A percentile compares a stretch with the other conserved stretches of the same genome.
These are phyloP conservation scores for Talaromyces proteolyticus DNA, from an alignment of 495 filamentous ascomycete genomes.

Conservation along the genomic window DNA sequence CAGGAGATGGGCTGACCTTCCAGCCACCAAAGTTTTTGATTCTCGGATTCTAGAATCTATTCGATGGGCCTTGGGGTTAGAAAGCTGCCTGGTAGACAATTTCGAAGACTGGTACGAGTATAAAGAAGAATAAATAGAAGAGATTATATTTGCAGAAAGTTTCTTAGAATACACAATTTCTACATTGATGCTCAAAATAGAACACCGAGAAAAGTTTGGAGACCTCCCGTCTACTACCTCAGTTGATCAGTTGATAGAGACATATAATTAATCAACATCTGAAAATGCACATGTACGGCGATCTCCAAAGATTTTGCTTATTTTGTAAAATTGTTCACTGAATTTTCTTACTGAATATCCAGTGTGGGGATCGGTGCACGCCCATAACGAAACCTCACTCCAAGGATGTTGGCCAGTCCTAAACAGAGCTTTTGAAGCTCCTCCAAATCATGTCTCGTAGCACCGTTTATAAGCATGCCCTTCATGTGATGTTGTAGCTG, in stretches of 20 bases:
- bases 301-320: no score
- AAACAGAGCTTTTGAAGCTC: not conserved
- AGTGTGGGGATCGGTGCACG: not conserved
- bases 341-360: no score
- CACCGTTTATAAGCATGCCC: not conserved
- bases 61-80: not conserved
- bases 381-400: not conserved
- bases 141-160: no score
- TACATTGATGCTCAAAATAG: no score
- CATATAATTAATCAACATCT: no score
- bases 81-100: not conserved
- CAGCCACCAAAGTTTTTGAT: not conserved
- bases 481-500: not conserved
- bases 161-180: no score
- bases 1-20: not conserved
- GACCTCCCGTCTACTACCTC: no score
- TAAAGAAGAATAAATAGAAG: not conserved
- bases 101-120: not conserved
- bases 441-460: not conserved
- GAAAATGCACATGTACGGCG: no score
- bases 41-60: not conserved
- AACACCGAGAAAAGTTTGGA: no score
- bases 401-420: not conserved
- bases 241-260: no score
- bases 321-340: no score